phyloP scores from a whole-genome alignment of 495 filamentous ascomycete genomes.

The Podospora pseudocomata region DNA sequence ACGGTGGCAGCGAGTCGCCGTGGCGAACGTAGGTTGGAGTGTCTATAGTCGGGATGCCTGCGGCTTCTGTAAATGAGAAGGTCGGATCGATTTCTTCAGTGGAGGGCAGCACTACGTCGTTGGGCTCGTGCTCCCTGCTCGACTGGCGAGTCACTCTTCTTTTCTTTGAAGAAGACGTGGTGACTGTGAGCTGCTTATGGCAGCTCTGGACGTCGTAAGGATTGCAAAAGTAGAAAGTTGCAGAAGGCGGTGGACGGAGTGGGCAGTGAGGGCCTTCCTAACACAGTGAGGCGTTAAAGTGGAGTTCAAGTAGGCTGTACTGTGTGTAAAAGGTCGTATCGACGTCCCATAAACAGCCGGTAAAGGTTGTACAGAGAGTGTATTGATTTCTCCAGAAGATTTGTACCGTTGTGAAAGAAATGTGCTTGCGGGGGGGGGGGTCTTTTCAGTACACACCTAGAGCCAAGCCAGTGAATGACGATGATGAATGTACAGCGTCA shows the following conservation, averaged over 20 bases:
- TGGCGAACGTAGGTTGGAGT: constrained; percentile 58
- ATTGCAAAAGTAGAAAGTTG: constrained; percentile 15
- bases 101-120: constrained; percentile 48
- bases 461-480: not conserved
- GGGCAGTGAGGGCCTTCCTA: not conserved
- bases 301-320: not conserved
- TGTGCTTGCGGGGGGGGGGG: not conserved
- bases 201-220: constrained; percentile 42
- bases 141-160: constrained; percentile 68
- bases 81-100: constrained; percentile 43
- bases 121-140: constrained; percentile 33
- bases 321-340: not conserved
- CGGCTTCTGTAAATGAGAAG: constrained; percentile 39
- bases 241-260: constrained; percentile 12
- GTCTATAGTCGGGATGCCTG: constrained; percentile 34
- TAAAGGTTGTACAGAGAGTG: not conserved
- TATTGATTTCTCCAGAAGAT: not conserved
- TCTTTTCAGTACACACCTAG: not conserved
- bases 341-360: not conserved
- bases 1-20: constrained; percentile 49
- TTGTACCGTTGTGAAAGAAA: too few relatives aligned
- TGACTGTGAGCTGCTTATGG: constrained; percentile 69
- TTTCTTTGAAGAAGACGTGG: constrained; percentile 89
- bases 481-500: not conserved
- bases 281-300: not conserved